A percentile compares a stretch with the other conserved stretches of the same genome.
These are phyloP conservation scores for Puccinia coronata DNA, from an alignment of 1,284 basidiomycete genomes.

Conservation along the genomic window DNA sequence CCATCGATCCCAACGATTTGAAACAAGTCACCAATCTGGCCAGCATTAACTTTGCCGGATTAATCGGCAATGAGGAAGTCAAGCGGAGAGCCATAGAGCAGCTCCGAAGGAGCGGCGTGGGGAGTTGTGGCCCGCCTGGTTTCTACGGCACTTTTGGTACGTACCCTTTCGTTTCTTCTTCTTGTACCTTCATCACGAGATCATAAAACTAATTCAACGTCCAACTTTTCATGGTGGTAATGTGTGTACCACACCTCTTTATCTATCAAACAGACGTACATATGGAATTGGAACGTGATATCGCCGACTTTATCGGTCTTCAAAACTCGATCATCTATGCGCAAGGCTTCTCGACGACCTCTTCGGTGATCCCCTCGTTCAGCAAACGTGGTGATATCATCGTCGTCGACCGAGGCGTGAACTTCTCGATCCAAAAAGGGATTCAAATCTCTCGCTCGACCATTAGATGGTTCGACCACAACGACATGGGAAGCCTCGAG, in stretches of 20 bases:
- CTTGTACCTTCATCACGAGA: constrained; percentile 53
- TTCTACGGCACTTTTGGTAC: constrained; percentile 94
- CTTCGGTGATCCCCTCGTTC: constrained; percentile 94
- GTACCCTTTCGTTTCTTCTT: constrained; percentile 54
- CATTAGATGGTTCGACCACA: constrained; percentile 94
- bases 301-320: constrained; percentile 85
- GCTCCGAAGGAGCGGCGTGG: constrained; percentile 88
- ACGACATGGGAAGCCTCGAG: constrained; percentile 86
- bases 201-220: constrained; percentile 63
- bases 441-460: constrained; percentile 91
- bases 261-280: constrained; percentile 72
- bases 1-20: constrained; percentile 45
- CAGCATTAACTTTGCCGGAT: constrained; percentile 87
- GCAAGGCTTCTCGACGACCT: constrained; percentile 87
- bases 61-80: constrained; percentile 83
- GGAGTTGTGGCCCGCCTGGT: constrained; percentile 92
- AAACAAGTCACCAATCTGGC: constrained; percentile 76
- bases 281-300: constrained; percentile 79
- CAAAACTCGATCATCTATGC: constrained; percentile 90
- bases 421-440: constrained; percentile 96
- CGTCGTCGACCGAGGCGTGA: constrained; percentile 91
- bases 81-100: constrained; percentile 82
- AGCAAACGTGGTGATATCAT: constrained; percentile 97
- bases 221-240: no score
- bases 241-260: no score